Base-by-base conservation (phyloP, 2,329 filamentous ascomycete genomes). In the Didymella glomerata region DNA sequence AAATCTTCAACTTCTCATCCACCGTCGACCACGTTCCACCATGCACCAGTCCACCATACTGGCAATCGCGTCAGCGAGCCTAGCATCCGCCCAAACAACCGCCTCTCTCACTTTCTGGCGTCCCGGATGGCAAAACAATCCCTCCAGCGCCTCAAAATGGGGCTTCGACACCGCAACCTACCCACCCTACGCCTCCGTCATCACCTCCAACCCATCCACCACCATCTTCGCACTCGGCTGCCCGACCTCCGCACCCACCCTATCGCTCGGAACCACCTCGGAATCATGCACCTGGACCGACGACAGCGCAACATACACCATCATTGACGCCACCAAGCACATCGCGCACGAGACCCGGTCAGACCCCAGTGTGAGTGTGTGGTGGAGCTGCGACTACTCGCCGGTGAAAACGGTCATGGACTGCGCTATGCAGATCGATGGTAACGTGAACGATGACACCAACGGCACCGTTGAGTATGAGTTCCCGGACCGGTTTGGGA, bases 171-270 rank as follows among this genome's bases (percentile, higher is more conserved):
- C 36, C 5, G 25, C 34, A 3, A 52, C 54, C 27, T 48, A 34
- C 24, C 54, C 54, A 8, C 54, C 54, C 3, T 36, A 52, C 27
- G 54, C 54, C 27, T 57, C 54, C n/a, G 47, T 57, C 28, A 24
- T 57, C n/a, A n/a, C 54, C 13, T 52, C 54, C 14, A 30, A 57
- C 44, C 16, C 48, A 5, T 42, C 48, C n/a, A 57, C 54, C 27
- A 57, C 54, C 3, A 16, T 57, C 16, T 57, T 57, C 44, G n/a
- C 44, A 2, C 54, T 57, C 9, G 54, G 54, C 34, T 57, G 54
- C 28, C 54, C 54, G 1, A 24, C 48, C 13, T 42, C 48, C n/a
- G 36, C 36, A 11, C 36, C 36, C 36, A 40, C n/a, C 2, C n/a
- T 40, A 1, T 11, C n/a, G 9, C 16, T 40, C 18, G 36, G 36